Percentiles rank a stretch among this genome's conserved stretches.
These are phyloP conservation scores for Venturia effusa DNA, from an alignment of 2,329 filamentous ascomycete species.

Conservation along the genomic window DNA sequence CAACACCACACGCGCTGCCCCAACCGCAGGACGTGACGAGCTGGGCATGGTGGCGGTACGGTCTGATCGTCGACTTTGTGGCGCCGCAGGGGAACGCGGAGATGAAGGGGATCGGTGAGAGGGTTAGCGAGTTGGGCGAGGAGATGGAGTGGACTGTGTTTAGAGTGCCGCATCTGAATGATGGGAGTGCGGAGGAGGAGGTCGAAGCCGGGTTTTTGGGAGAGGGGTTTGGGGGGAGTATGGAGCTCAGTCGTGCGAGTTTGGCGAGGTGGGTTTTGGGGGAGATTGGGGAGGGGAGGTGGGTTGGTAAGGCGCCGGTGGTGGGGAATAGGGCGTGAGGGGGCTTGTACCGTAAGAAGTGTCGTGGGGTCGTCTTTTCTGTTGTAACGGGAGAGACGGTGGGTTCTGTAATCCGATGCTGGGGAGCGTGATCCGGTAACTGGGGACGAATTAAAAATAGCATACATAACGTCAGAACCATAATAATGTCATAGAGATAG, in stretches of 20 bases:
- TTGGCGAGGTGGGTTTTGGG: constrained; percentile 11
- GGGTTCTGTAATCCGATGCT: too few relatives aligned
- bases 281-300: constrained; percentile 13
- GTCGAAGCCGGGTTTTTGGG: constrained; percentile 7
- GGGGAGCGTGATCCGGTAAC: too few relatives aligned
- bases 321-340: constrained; percentile 6
- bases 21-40: not conserved
- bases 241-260: constrained; percentile 9
- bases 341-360: too few relatives aligned
- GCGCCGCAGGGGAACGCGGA: constrained; percentile 7
- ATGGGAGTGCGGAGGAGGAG: constrained; percentile 4
- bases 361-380: too few relatives aligned
- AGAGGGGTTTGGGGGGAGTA: constrained; percentile 7
- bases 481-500: too few relatives aligned
- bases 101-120: constrained; percentile 7
- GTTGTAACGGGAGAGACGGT: too few relatives aligned
- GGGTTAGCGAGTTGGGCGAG: not conserved
- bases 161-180: constrained; percentile 12
- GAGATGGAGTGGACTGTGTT: constrained; percentile 14
- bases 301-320: constrained; percentile 10
- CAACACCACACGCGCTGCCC: constrained; percentile 6
- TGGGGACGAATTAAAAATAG: too few relatives aligned
- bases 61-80: not conserved
- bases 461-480: too few relatives aligned
- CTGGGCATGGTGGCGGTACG: not conserved